A percentile compares a stretch with the other conserved stretches of the same genome.
phyloP scores from a whole-genome alignment of 331 rosid species.

The Malus hybrid region DNA sequence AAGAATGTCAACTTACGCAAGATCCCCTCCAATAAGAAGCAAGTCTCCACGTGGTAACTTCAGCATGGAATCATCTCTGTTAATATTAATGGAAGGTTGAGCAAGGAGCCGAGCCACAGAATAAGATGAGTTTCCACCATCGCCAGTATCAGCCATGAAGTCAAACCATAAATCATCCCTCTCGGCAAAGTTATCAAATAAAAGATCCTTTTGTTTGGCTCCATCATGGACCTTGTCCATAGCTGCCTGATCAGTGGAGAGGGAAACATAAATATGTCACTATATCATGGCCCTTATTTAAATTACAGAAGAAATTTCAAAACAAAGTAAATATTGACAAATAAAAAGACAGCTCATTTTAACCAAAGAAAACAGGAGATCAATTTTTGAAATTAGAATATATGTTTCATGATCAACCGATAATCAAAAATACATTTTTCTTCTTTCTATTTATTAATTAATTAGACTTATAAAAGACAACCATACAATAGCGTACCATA shows the following conservation, averaged over 20 bases:
- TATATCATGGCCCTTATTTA: background rate
- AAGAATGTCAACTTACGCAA: slow-evolving; percentile 67
- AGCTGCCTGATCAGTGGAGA: slow-evolving; percentile 68
- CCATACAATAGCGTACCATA: too few species aligned
- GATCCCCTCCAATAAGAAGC: slow-evolving; percentile 97
- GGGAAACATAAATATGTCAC: background rate
- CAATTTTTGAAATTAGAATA: too few species aligned
- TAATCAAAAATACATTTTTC: too few species aligned
- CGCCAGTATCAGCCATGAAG: slow-evolving; percentile 99
- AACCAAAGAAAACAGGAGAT: too few species aligned
- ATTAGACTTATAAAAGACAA: too few species aligned
- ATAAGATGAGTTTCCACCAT: slow-evolving; percentile 98
- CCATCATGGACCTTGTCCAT: slow-evolving; percentile 70
- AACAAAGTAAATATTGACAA: too few species aligned
- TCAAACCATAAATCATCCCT: slow-evolving; percentile 92
- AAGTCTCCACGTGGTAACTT: slow-evolving; percentile 74
- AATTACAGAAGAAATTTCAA: too few species aligned
- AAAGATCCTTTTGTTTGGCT: slow-evolving; percentile 49
- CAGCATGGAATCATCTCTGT: slow-evolving; percentile 43
- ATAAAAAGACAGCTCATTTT: too few species aligned
- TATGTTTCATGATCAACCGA: too few species aligned
- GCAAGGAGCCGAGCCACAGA: slow-evolving; percentile 85
- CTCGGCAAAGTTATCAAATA: slow-evolving; percentile 68
- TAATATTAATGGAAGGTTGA: slow-evolving; percentile 57
- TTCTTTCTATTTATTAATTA: too few species aligned